Conservation (phyloP, 768 basidiomycete genomes). For the Tubosaeta sp. region DNA sequence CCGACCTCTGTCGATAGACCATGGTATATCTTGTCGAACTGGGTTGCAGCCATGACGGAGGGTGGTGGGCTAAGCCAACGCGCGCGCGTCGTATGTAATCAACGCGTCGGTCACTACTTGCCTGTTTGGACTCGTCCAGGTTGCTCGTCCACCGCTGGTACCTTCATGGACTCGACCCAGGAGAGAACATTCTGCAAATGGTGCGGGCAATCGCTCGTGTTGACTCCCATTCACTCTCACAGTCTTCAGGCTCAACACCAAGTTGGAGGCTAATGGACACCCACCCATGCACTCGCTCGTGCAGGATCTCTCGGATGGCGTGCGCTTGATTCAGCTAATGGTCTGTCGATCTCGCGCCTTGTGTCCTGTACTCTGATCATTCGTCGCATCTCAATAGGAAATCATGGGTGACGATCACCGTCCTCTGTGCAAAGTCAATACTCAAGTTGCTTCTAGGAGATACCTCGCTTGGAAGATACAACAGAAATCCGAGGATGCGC, state of each 20-base stretch:
- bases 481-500: slow-evolving; percentile 83
- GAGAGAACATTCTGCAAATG: slow-evolving; percentile 91
- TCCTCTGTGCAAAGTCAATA: slow-evolving; percentile 2
- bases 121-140: background rate
- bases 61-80: slow-evolving; percentile 3
- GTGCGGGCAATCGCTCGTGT: slow-evolving; percentile 36
- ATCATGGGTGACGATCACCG: slow-evolving; percentile 73
- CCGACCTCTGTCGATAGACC: slow-evolving; percentile 68
- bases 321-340: slow-evolving; percentile 92
- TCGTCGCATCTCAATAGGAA: slow-evolving; percentile 54
- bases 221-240: background rate
- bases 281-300: slow-evolving; percentile 88
- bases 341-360: slow-evolving; percentile 37
- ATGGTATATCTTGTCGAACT: slow-evolving; percentile 84
- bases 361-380: background rate
- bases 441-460: slow-evolving; percentile 51
- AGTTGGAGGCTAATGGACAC: slow-evolving; percentile 80
- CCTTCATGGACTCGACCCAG: slow-evolving; percentile 41
- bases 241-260: slow-evolving; percentile 85
- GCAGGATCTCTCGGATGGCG: slow-evolving; percentile 90
- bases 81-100: slow-evolving; percentile 32
- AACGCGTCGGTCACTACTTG: slow-evolving; percentile 13
- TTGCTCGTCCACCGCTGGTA: background rate
- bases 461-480: slow-evolving; percentile 91
- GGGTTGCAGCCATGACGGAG: slow-evolving; percentile 55